These are phyloP conservation scores for Glaciozyma antarctica DNA, from an alignment of 768 basidiomycete genomes.

Conservation along the genomic window DNA sequence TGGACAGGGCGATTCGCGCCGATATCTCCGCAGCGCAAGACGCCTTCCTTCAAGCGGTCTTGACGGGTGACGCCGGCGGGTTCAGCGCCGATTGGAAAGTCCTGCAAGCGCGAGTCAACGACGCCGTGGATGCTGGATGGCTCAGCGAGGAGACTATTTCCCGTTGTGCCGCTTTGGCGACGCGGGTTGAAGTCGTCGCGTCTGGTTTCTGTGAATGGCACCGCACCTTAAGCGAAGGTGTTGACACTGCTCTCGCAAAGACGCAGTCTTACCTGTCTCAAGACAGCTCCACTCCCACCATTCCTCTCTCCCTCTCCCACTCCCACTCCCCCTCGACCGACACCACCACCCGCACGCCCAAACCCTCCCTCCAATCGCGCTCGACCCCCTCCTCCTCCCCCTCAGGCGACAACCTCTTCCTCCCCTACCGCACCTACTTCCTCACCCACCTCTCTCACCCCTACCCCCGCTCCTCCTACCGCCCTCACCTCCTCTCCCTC, in stretches of 20 bases:
- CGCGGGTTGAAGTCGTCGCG: neutral
- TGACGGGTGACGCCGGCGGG: neutral
- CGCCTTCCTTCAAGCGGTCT: neutral
- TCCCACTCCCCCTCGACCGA: neutral
- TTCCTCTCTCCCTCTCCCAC: no score
- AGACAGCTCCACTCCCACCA: no score
- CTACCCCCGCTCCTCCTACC: no score
- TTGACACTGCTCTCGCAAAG: no score
- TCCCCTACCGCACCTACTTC: no score
- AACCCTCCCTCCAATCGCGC: neutral
- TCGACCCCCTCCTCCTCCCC: no score
- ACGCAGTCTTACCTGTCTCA: no score
- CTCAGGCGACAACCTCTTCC: no score
- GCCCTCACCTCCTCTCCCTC: neutral
- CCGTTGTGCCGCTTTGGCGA: neutral
- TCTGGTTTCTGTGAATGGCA: neutral
- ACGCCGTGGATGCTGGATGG: neutral
- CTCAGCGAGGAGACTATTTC: neutral
- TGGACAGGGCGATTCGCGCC: neutral
- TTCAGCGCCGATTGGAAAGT: neutral
- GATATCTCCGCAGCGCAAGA: neutral
- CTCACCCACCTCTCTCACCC: no score
- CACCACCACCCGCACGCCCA: neutral
- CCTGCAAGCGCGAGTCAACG: neutral
- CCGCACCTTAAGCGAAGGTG: no score